Conservation (phyloP, 2,329 filamentous ascomycete genomes). For the Metarhizium brunneum region DNA sequence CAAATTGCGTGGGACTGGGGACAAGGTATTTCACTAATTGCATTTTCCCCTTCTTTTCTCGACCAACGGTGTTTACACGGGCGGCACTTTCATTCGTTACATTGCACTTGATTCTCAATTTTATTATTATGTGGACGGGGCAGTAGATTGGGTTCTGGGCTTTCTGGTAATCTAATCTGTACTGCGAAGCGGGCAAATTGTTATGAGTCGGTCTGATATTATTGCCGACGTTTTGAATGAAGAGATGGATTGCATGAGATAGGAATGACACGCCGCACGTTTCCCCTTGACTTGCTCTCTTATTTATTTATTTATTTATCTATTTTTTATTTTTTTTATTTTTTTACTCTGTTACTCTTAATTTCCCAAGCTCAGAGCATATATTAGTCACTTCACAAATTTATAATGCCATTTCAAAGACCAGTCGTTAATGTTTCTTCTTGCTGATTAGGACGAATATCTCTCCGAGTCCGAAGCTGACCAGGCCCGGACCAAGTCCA, state of each 20-base stretch:
- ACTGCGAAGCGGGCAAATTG: slow-evolving; percentile 10
- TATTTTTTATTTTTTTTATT: background rate
- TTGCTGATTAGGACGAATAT: slow-evolving; percentile 25
- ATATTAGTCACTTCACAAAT: slow-evolving; percentile 1
- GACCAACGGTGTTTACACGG: slow-evolving; percentile 6
- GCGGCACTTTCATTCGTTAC: background rate
- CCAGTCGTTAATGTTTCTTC: slow-evolving; percentile 22
- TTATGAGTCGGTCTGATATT: slow-evolving; percentile 16
- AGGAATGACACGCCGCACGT: slow-evolving; percentile 31
- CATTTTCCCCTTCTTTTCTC: slow-evolving; percentile 21
- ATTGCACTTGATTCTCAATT: slow-evolving; percentile 8
- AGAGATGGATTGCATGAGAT: slow-evolving; percentile 28
- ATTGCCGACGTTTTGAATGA: slow-evolving; percentile 3
- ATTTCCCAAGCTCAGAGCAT: background rate
- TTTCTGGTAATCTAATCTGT: background rate
- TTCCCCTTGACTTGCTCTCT: slow-evolving; percentile 4
- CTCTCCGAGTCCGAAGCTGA: slow-evolving; percentile 18
- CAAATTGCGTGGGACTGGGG: slow-evolving; percentile 63
- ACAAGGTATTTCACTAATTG: slow-evolving; percentile 78
- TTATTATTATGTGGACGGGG: background rate
- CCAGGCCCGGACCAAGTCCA: slow-evolving; percentile 20
- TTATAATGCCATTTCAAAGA: slow-evolving; percentile 15
- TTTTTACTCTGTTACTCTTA: background rate
- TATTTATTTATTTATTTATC: background rate
- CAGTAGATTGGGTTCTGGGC: background rate